phyloP scores from a whole-genome alignment of 768 basidiomycete species.

The Porphyrellus cyaneotinctus region DNA sequence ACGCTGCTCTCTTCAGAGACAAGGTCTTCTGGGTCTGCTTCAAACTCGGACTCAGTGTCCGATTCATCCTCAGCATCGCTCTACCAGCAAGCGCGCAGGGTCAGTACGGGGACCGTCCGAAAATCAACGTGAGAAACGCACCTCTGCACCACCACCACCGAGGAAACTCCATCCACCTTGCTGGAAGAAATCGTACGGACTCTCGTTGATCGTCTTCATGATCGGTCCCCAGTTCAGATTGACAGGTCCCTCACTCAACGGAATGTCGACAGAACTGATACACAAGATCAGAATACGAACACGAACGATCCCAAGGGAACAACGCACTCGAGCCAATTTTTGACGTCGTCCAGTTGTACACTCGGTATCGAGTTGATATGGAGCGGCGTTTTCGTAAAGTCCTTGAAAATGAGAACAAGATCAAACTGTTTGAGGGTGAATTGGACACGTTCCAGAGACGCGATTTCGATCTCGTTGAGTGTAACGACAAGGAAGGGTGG shows the following conservation, averaged over 20 bases:
- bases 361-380: conserved; percentile 97
- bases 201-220: conserved; percentile 98
- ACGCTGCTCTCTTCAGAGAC: conserved; percentile 42
- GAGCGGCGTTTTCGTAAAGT: conserved; percentile 86
- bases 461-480: conserved; percentile 91
- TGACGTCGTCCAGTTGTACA: conserved; percentile 90
- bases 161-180: conserved; percentile 98
- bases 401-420: conserved; percentile 94
- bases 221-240: conserved; percentile 98
- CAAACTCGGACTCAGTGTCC: conserved; percentile 67
- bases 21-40: conserved; percentile 43
- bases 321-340: conserved; percentile 96
- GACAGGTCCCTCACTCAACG: conserved; percentile 92
- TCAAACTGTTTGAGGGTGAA: conserved; percentile 97
- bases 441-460: conserved; percentile 94
- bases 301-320: background rate
- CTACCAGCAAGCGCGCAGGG: conserved; percentile 33
- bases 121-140: conserved; percentile 41
- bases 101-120: conserved; percentile 32
- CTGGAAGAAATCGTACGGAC: conserved; percentile 92
- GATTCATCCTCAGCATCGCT: conserved; percentile 60
- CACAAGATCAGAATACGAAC: conserved; percentile 5
- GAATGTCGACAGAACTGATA: conserved; percentile 89
- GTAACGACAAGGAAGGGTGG: conserved; percentile 96
- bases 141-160: conserved; percentile 66